A percentile compares a stretch with the other conserved stretches of the same genome.
These are phyloP conservation scores for Aureobasidium sp. DNA, from an alignment of 2,329 filamentous ascomycete species.

Conservation along the genomic window DNA sequence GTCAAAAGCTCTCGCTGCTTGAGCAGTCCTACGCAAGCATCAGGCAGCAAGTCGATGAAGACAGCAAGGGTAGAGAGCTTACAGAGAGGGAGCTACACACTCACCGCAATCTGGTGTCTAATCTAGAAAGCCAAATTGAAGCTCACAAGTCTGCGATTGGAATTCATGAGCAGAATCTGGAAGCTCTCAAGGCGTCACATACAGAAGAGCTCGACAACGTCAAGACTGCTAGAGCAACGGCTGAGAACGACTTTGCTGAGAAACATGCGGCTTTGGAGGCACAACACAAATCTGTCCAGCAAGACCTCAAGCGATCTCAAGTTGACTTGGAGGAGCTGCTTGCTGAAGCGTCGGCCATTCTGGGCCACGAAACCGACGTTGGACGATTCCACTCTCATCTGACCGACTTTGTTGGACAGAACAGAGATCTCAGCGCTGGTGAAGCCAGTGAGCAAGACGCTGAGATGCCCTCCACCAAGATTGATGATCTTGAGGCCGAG, in stretches of 20 bases:
- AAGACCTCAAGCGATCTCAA: conserved; percentile 52
- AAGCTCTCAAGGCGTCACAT: conserved; percentile 47
- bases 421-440: conserved; percentile 14
- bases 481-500: conserved; percentile 34
- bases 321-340: conserved; percentile 51
- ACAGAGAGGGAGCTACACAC: conserved; percentile 45
- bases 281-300: conserved; percentile 43
- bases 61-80: conserved; percentile 52
- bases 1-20: conserved; percentile 61
- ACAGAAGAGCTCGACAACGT: conserved; percentile 51
- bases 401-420: conserved; percentile 36
- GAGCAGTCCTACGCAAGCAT: conserved; percentile 63
- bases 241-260: conserved; percentile 25
- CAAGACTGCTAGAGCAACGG: conserved; percentile 45
- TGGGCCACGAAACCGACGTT: conserved; percentile 54
- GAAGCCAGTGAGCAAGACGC: conserved; percentile 30
- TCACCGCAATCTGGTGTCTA: conserved; percentile 43
- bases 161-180: conserved; percentile 46
- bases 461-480: conserved; percentile 31
- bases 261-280: conserved; percentile 26
- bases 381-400: conserved; percentile 36
- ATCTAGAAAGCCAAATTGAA: conserved; percentile 50
- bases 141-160: conserved; percentile 48
- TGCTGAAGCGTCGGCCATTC: conserved; percentile 53
- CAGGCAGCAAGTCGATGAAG: conserved; percentile 59